Conservation (phyloP, 768 basidiomycete species). For the Boletus sp. region DNA sequence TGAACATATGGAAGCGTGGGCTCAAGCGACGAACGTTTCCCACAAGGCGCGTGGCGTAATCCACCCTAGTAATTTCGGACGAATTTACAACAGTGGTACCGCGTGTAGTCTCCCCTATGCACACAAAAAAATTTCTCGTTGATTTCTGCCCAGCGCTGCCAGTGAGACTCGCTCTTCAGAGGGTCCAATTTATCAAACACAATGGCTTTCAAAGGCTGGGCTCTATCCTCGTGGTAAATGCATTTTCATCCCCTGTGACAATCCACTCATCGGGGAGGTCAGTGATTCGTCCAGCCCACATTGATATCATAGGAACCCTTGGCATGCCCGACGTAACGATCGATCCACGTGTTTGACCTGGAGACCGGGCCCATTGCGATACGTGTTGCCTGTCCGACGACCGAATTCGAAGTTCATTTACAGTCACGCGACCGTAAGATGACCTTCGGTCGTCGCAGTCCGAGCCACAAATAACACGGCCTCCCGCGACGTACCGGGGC, state of each 20-base stretch:
- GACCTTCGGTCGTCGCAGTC: no score
- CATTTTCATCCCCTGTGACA: neutral
- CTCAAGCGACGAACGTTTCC: slow-evolving; percentile 2
- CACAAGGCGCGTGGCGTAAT: neutral
- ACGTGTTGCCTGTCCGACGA: neutral
- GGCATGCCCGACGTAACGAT: neutral
- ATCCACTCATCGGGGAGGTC: no score
- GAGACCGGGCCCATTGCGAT: neutral
- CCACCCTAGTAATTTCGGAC: neutral
- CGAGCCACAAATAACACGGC: neutral
- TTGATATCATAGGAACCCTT: neutral
- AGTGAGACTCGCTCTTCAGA: neutral
- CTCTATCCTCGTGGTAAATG: neutral
- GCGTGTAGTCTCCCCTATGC: no score
- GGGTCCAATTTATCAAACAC: no score
- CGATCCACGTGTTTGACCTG: neutral
- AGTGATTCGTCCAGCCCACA: slow-evolving; percentile 1
- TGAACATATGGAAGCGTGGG: neutral
- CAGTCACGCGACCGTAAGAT: neutral
- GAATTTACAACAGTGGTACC: neutral
- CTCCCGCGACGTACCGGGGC: neutral
- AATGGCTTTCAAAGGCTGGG: neutral
- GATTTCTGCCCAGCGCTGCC: neutral
- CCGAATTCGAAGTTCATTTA: neutral
- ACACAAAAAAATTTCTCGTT: neutral